Base-by-base conservation (phyloP, 192 early-diverging fungal genomes). In the Dissophora globulifera region DNA sequence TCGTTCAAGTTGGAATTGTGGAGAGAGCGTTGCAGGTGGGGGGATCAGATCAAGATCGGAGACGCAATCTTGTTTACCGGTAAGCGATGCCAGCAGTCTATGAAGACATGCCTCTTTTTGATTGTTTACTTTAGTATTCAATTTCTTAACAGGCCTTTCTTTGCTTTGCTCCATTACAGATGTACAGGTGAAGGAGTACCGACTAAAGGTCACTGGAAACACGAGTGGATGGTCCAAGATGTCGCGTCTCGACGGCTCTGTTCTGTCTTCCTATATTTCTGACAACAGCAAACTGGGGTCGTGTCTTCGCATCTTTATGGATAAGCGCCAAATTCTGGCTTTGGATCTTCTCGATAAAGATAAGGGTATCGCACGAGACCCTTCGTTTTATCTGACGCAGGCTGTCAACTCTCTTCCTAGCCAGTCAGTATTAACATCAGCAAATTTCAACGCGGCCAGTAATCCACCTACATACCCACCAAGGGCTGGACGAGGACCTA, bases 1-100 rank as follows among this genome's bases (percentile, higher is more conserved):
- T 47, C 58, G 3, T 69, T 69, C 58, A 53, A 69, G 26, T 29
- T 69, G n/a, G 31, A 52, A 20, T 30, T 69, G 30, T 68, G 67
- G 67, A 41, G 26, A 15, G 47, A 55, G 2, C 35, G 42, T 17
- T 50, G 49, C 31, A 31, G 45, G 15, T 69, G 67, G 67, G 50
- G 13, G 0, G 22, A 69, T 0, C 20, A 27, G 7, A 32, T 69
- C 26, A 53, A 55, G n/a, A 8, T 26, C 0, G 58, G 67, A n/a
- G 67, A 69, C 27, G 58, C 27, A 40, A 17, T 61, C 8, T 50
- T 67, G 27, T 20, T 67, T n/a, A 67, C 65, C 20, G 53, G 65
- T 67, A 45, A 9, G n/a, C 9, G 8, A 40, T 13, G 13, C 8
- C 7, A 7, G 38, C 38, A 40, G 38, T n/a, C n/a, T n/a, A 40